Conservation (phyloP, 192 early-diverging fungal genomes). For the Spizellomyces punctatus region DNA sequence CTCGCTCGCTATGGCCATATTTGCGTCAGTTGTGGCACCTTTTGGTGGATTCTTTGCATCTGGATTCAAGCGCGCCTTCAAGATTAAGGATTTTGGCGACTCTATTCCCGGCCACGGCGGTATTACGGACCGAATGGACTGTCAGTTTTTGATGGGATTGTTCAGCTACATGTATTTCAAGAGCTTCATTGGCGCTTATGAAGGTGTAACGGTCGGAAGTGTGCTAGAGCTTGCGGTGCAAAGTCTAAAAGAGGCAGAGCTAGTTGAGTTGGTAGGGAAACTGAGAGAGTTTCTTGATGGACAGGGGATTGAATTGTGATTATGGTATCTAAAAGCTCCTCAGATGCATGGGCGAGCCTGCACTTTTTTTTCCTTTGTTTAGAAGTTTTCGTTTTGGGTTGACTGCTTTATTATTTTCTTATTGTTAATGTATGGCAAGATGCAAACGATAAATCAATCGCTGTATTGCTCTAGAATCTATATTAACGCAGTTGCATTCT, state of each 20-base stretch:
- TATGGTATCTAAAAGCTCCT: neutral
- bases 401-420: too few species aligned
- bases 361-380: too few species aligned
- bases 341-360: too few species aligned
- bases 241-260: conserved; percentile 7
- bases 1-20: conserved; percentile 82
- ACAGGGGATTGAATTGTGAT: conserved; percentile 32
- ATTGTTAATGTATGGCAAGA: too few species aligned
- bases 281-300: conserved; percentile 56
- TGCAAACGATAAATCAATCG: too few species aligned
- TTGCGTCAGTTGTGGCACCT: conserved; percentile 93
- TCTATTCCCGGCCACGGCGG: conserved; percentile 98
- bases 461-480: too few species aligned
- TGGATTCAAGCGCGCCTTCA: conserved; percentile 95
- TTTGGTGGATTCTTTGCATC: conserved; percentile 99
- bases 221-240: conserved; percentile 29
- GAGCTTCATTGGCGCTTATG: conserved; percentile 62
- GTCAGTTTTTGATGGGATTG: conserved; percentile 95
- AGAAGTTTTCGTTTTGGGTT: too few species aligned
- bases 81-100: conserved; percentile 96
- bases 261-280: conserved; percentile 37
- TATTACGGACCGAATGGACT: conserved; percentile 96
- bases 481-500: too few species aligned
- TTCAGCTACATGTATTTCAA: conserved; percentile 91
- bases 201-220: conserved; percentile 58